Percentiles rank a stretch among this genome's conserved stretches.
These are phyloP conservation scores for Strobilomyces dryophilus DNA, from an alignment of 768 basidiomycete species.

Conservation along the genomic window DNA sequence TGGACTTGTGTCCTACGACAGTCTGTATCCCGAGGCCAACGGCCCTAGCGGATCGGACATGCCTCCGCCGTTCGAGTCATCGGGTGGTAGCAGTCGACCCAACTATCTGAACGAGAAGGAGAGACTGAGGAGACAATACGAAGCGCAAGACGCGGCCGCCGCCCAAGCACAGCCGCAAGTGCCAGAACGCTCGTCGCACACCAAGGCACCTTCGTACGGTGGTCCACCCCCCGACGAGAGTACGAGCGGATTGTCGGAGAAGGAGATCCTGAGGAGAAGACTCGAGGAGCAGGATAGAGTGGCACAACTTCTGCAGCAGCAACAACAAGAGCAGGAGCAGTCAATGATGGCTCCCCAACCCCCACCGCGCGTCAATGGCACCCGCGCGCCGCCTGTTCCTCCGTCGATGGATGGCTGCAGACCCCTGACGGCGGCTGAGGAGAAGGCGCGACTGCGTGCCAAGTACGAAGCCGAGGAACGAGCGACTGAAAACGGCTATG, in stretches of 20 bases:
- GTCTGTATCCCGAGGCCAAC: constrained; percentile 47
- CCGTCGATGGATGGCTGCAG: constrained; percentile 22
- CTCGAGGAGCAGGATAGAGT: constrained; percentile 54
- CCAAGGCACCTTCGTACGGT: constrained; percentile 22
- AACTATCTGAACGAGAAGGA: constrained; percentile 62
- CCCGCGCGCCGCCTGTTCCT: constrained; percentile 30
- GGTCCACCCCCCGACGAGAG: constrained; percentile 19
- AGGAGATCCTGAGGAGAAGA: constrained; percentile 52
- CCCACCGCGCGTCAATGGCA: constrained; percentile 24
- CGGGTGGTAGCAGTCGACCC: constrained; percentile 34
- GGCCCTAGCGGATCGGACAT: constrained; percentile 31
- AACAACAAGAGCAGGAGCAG: constrained; percentile 10
- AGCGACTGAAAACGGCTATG: constrained; percentile 23
- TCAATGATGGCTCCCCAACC: constrained; percentile 14
- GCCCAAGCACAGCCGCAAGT: constrained; percentile 17
- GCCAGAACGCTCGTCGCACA: constrained; percentile 18
- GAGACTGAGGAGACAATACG: constrained; percentile 56
- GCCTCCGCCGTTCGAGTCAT: constrained; percentile 53
- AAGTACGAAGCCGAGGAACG: constrained; percentile 58
- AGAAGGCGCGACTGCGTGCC: constrained; percentile 67
- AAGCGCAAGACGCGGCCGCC: constrained; percentile 54
- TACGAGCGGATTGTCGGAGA: constrained; percentile 39
- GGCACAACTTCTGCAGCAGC: constrained; percentile 23
- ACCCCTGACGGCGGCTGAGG: constrained; percentile 67
- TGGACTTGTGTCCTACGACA: constrained; percentile 58